Base-by-base conservation (phyloP, 2,329 filamentous ascomycete species). In the Scytalidium lignicola region DNA sequence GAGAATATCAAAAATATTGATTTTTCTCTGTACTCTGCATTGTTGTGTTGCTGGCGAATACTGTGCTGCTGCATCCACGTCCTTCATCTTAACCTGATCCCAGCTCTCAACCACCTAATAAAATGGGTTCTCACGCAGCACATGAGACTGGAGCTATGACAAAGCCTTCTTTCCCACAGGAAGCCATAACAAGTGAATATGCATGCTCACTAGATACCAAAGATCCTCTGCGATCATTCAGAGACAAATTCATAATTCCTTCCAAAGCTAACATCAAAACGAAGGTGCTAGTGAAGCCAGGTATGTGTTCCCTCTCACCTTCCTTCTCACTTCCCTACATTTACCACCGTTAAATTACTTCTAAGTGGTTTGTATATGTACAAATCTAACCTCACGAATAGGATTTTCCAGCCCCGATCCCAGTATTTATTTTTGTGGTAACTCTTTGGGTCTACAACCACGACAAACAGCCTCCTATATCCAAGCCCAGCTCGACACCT, bases 401-500 rank as follows among this genome's bases (percentile, higher is more conserved):
- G 32, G 15, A 5, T 5, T 61, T 17, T 43, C 43, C 43, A 44
- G 37, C 23, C 19, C 57, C n/a, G 69, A 74, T 22, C 69, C 71
- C 43, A 79, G 76, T 51, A 84, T 89, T 51, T 96, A 96, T 67
- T 83, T 96, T 55, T 92, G 90, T 57, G 91, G 91, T 49, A 95
- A 96, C 71, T 95, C 90, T 0, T 78, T 96, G 1, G 90, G 90
- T 32, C 79, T 92, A 3, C 90, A 96, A 65, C 90, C 91, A 41
- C 82, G 79, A 53, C 78, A 78, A 13, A 83, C 85, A 0, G 74
- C 78, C 17, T 70, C 76, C 15, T 83, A 88, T 54, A 70, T 95
- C 53, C 73, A 83, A 42, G 78, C 82, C 4, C 90, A 95, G 57
- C 77, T 95, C 1, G 79, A 86, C 53, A 90, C 88, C 3, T 96